Evolutionary conservation across 805 yeast species (phyloP).

Genomic region (Candida sakaeoensis): DNA sequence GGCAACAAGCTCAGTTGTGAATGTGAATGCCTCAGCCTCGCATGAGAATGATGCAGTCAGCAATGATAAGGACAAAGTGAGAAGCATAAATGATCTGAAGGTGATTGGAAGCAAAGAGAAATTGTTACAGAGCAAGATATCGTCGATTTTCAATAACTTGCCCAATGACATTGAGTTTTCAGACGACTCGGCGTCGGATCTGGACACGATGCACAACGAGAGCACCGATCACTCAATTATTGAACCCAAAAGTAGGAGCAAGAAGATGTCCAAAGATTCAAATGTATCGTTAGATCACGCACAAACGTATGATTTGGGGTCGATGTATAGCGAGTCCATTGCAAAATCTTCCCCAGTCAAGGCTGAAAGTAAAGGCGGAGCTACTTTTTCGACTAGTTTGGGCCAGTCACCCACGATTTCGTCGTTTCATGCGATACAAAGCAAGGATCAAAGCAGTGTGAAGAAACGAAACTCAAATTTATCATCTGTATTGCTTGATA

Average conservation of each 20-base stretch:
- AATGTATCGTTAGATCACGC: not conserved
- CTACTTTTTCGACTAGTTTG: constrained; percentile 5
- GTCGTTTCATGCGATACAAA: constrained; percentile 23
- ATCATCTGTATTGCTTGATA: constrained; percentile 32
- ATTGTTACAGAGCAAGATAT: constrained; percentile 29
- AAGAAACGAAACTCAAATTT: constrained; percentile 27
- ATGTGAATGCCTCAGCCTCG: constrained; percentile 25
- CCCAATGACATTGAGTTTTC: constrained; percentile 46
- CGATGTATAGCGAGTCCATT: constrained; percentile 22
- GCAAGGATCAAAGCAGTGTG: constrained; percentile 16
- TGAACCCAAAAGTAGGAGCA: not conserved
- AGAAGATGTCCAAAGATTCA: not conserved
- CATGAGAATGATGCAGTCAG: constrained; percentile 13
- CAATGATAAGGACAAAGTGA: constrained; percentile 16
- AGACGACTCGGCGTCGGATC: constrained; percentile 43
- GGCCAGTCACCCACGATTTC: constrained; percentile 21
- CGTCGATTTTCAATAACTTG: constrained; percentile 41
- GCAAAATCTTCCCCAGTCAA: constrained; percentile 26
- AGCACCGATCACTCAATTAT: constrained; percentile 4
- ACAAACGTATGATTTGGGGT: constrained; percentile 12
- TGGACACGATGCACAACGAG: constrained; percentile 27
- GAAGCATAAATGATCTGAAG: not conserved
- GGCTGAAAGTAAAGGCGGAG: constrained; percentile 17
- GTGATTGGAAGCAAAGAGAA: constrained; percentile 6
- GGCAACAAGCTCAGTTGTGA: constrained; percentile 31